Evolutionary conservation across 2,329 filamentous ascomycete genomes (phyloP).

Genomic region (Geoglossum cookeanum): DNA sequence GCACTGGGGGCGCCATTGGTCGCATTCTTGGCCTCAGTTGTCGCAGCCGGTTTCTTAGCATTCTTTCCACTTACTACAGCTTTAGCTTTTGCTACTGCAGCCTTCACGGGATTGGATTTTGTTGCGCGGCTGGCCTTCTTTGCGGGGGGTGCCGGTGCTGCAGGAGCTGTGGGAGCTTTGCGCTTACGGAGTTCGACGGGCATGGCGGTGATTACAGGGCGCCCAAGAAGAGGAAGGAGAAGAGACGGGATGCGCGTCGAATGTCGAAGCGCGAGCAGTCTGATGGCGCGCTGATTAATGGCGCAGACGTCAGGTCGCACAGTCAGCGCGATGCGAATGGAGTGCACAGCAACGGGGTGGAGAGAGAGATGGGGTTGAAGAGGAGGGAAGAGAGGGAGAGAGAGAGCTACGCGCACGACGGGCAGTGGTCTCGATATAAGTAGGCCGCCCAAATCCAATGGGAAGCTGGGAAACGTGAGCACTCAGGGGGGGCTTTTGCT

Average conservation of each 20-base stretch:
- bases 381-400: neutral
- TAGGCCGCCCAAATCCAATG: slow-evolving; percentile 1
- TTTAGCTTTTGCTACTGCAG: slow-evolving; percentile 18
- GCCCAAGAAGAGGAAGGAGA: neutral
- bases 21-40: slow-evolving; percentile 14
- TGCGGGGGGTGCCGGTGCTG: slow-evolving; percentile 26
- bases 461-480: neutral
- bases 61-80: slow-evolving; percentile 9
- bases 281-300: neutral
- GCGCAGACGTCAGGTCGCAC: neutral
- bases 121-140: slow-evolving; percentile 27
- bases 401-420: neutral
- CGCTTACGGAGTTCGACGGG: slow-evolving; percentile 42
- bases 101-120: slow-evolving; percentile 9
- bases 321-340: neutral
- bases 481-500: neutral
- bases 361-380: neutral
- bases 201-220: slow-evolving; percentile 1
- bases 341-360: neutral
- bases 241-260: neutral
- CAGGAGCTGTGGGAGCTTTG: slow-evolving; percentile 31
- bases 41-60: slow-evolving; percentile 13
- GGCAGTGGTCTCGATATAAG: slow-evolving; percentile 1
- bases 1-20: slow-evolving; percentile 15
- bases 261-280: neutral